phyloP scores from a whole-genome alignment of 2,329 filamentous ascomycete genomes.

The Phaeosphaeria sp. region DNA sequence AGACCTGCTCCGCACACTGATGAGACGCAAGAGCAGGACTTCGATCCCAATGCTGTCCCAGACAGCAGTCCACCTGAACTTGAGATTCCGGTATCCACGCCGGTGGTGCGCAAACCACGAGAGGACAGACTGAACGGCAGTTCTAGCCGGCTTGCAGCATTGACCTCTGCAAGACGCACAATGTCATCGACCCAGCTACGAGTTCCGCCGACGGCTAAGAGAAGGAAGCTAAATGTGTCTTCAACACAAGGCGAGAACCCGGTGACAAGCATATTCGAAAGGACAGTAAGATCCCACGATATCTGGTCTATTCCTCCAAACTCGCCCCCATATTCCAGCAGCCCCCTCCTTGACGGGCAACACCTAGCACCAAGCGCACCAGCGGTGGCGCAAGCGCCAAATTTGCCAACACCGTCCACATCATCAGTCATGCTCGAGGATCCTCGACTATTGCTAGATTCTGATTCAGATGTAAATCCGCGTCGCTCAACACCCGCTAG shows the following conservation, averaged over 20 bases:
- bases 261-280: constrained; percentile 16
- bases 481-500: constrained; percentile 18
- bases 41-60: constrained; percentile 30
- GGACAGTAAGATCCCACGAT: constrained; percentile 18
- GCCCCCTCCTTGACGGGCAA: constrained; percentile 22
- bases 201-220: constrained; percentile 22
- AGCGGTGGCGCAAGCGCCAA: constrained; percentile 14
- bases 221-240: constrained; percentile 26
- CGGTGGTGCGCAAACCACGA: constrained; percentile 12
- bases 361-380: constrained; percentile 9
- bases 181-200: constrained; percentile 22
- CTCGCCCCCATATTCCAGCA: constrained; percentile 51
- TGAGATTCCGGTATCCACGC: constrained; percentile 34
- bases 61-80: constrained; percentile 32
- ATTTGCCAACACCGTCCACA: constrained; percentile 40
- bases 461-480: constrained; percentile 30
- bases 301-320: constrained; percentile 51
- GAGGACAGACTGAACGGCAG: constrained; percentile 7
- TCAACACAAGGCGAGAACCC: constrained; percentile 13
- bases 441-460: constrained; percentile 14
- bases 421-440: constrained; percentile 38
- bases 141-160: constrained; percentile 8
- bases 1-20: constrained; percentile 17
- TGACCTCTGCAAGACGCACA: constrained; percentile 8
- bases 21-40: constrained; percentile 44